Conservation (phyloP, 495 filamentous ascomycete species). For the Neurospora sp. region DNA sequence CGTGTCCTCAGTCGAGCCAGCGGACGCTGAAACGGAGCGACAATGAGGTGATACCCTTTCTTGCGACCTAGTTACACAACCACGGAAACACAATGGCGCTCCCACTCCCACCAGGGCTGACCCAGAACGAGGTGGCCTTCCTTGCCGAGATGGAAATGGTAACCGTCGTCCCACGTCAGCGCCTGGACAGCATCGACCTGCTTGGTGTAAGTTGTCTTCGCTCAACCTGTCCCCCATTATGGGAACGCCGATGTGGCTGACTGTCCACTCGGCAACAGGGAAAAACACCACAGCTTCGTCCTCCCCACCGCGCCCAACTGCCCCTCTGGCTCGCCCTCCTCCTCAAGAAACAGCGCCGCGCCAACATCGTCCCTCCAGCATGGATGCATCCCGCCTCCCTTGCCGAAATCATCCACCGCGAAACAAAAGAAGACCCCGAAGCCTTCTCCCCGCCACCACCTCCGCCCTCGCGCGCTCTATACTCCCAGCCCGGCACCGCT, state of each 20-base stretch:
- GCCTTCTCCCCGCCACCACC: constrained; percentile 69
- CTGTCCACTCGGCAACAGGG: constrained; percentile 44
- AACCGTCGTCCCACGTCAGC: constrained; percentile 84
- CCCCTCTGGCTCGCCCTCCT: constrained; percentile 97
- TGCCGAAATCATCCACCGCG: constrained; percentile 62
- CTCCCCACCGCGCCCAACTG: constrained; percentile 68
- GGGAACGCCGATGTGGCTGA: neutral
- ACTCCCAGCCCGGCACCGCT: constrained; percentile 20
- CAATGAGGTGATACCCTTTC: neutral
- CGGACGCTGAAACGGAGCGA: neutral
- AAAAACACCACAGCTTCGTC: constrained; percentile 60
- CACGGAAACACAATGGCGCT: constrained; percentile 56
- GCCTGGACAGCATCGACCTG: constrained; percentile 73
- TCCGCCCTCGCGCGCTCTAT: constrained; percentile 41
- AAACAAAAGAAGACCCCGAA: constrained; percentile 54
- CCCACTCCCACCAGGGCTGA: constrained; percentile 71
- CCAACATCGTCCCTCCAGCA: constrained; percentile 82
- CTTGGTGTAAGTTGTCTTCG: constrained; percentile 56
- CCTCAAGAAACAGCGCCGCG: constrained; percentile 87
- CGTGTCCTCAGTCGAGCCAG: neutral
- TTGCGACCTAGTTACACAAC: neutral
- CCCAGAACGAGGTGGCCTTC: constrained; percentile 85
- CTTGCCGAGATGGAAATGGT: constrained; percentile 95
- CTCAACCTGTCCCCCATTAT: constrained; percentile 7
- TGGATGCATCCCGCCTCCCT: constrained; percentile 77